phyloP scores from a whole-genome alignment of 1,284 basidiomycete species.

The Sanguinoderma infundibulare region DNA sequence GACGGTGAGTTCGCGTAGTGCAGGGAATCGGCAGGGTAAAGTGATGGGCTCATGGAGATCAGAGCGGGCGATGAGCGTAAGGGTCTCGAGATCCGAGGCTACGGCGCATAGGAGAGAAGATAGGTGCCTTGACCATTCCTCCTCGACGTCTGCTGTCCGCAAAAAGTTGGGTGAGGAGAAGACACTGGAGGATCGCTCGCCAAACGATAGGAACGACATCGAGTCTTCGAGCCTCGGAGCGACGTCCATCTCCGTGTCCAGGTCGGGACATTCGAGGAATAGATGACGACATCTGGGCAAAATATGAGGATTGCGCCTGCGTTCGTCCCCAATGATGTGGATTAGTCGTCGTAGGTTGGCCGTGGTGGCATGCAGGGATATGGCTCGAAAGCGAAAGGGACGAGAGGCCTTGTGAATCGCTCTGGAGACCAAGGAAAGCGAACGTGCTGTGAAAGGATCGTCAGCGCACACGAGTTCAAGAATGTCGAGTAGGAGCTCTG shows the following conservation, averaged over 20 bases:
- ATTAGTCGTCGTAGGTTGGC: not conserved
- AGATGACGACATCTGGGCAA: not conserved
- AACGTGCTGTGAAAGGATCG: not conserved
- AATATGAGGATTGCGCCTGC: not conserved
- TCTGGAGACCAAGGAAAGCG: constrained; percentile 1
- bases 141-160: not conserved
- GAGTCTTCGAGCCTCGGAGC: not conserved
- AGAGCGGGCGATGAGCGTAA: not conserved
- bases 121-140: not conserved
- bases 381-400: not conserved
- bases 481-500: not conserved
- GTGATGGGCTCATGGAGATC: not conserved
- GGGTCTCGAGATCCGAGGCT: not conserved
- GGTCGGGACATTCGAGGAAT: not conserved
- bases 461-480: not conserved
- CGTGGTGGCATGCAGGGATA: not conserved
- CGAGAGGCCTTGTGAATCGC: not conserved
- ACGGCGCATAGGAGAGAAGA: not conserved
- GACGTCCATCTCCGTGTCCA: not conserved
- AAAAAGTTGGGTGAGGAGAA: not conserved
- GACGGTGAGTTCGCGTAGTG: not conserved
- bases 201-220: not conserved
- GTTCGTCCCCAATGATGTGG: not conserved
- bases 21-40: not conserved
- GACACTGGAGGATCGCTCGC: not conserved